phyloP scores from a whole-genome alignment of 2,329 filamentous ascomycete species.

The Chaetomium sp. region DNA sequence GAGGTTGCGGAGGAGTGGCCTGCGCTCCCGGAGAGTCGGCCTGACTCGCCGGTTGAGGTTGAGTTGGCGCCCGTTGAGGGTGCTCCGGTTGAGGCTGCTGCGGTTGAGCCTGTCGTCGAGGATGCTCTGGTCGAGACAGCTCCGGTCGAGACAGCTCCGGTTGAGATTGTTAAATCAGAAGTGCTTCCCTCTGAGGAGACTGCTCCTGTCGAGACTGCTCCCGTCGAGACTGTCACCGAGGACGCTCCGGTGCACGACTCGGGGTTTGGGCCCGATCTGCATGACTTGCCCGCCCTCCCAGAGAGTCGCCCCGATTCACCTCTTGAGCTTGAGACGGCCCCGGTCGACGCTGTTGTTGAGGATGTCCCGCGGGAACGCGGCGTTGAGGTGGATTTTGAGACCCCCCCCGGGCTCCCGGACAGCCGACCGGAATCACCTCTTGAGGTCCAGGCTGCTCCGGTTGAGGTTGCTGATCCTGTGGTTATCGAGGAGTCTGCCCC shows the following conservation, averaged over 20 bases:
- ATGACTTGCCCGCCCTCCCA: no score
- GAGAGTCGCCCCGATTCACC: no score
- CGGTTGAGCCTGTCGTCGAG: background rate
- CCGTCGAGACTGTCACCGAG: no score
- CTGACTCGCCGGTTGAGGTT: background rate
- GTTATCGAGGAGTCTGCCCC: background rate
- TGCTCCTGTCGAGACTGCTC: no score
- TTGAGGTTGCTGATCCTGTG: background rate
- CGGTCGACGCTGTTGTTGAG: no score
- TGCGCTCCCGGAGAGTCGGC: conserved; percentile 4
- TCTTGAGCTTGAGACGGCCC: no score
- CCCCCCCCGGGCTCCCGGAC: background rate
- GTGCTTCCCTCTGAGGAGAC: no score
- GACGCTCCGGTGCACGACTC: no score
- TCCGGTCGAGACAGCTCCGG: no score
- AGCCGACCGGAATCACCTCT: background rate
- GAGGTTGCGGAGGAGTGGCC: background rate
- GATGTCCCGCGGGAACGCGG: background rate
- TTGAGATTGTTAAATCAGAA: no score
- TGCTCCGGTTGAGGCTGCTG: background rate
- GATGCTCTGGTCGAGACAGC: background rate
- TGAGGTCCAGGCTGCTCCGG: background rate
- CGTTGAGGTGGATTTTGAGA: background rate
- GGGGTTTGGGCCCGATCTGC: no score
- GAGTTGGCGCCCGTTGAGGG: no score